A percentile compares a stretch with the other conserved stretches of the same genome.
phyloP scores from a whole-genome alignment of 345 rosid genomes.

The Rhizophora apiculata region DNA sequence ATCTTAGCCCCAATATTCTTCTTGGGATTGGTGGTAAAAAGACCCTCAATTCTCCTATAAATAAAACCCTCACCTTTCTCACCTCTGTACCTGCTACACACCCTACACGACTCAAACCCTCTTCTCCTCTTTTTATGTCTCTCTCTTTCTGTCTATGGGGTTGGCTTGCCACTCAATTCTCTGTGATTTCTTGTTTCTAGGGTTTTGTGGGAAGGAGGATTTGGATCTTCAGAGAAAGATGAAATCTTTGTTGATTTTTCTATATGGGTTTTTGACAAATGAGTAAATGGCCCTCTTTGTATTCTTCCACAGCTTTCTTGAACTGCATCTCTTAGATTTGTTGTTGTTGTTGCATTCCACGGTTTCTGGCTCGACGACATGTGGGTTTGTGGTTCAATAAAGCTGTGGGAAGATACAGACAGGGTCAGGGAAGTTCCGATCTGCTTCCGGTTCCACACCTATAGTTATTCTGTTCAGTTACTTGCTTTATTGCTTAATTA shows the following conservation, averaged over 20 bases:
- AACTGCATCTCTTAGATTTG: conserved; percentile 53
- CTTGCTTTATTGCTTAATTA: background rate
- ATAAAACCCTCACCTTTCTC: conserved; percentile 29
- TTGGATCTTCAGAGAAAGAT: background rate
- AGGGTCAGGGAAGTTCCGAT: conserved; percentile 35
- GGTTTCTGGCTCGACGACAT: background rate
- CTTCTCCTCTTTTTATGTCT: background rate
- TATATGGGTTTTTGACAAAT: background rate
- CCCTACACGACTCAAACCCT: background rate
- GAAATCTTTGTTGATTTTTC: background rate
- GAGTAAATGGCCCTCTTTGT: conserved; percentile 56
- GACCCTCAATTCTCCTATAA: conserved; percentile 45
- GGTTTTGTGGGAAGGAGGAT: background rate
- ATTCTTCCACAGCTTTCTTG: conserved; percentile 99
- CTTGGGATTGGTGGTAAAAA: conserved; percentile 86
- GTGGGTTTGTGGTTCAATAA: conserved; percentile 63
- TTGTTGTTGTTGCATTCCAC: conserved; percentile 11
- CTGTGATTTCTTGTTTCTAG: conserved; percentile 1
- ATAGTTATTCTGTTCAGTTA: background rate
- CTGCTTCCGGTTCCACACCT: background rate
- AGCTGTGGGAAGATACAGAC: conserved; percentile 94
- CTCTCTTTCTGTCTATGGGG: conserved; percentile 13
- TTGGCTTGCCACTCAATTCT: background rate
- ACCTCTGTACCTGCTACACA: conserved; percentile 13
- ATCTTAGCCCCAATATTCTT: conserved; percentile 70